These are phyloP conservation scores for Neurospora pannonica DNA, from an alignment of 495 filamentous ascomycete species.

Conservation along the genomic window DNA sequence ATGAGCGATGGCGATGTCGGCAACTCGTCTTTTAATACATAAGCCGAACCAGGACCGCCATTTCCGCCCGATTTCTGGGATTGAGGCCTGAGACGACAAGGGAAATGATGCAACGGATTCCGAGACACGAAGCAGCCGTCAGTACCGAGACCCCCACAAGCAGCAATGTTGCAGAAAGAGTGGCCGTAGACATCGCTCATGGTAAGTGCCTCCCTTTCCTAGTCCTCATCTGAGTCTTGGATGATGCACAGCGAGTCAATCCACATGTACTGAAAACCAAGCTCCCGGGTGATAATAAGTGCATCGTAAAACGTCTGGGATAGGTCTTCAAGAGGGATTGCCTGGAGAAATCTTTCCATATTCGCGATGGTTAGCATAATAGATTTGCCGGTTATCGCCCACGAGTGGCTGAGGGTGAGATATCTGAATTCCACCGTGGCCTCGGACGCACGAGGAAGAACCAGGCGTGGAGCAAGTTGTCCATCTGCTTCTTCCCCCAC, in stretches of 20 bases:
- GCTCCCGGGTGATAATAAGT: background rate
- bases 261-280: background rate
- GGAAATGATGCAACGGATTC: background rate
- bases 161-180: background rate
- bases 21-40: background rate
- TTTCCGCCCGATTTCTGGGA: background rate
- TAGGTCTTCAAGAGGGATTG: background rate
- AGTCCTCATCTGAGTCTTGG: background rate
- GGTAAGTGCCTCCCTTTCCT: background rate
- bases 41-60: background rate
- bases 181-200: background rate
- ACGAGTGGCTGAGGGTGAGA: background rate
- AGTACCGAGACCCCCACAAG: background rate
- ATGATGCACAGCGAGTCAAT: background rate
- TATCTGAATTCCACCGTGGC: background rate
- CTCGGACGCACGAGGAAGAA: background rate
- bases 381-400: background rate
- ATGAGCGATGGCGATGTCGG: rapidly evolving
- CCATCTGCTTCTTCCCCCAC: background rate
- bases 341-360: background rate
- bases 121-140: background rate
- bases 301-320: background rate
- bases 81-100: background rate
- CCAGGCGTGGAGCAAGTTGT: background rate
- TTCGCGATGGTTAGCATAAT: background rate